Evolutionary conservation across 1,139 yeast genomes (phyloP).

Genomic region (Scheffersomyces illinoinensis): DNA sequence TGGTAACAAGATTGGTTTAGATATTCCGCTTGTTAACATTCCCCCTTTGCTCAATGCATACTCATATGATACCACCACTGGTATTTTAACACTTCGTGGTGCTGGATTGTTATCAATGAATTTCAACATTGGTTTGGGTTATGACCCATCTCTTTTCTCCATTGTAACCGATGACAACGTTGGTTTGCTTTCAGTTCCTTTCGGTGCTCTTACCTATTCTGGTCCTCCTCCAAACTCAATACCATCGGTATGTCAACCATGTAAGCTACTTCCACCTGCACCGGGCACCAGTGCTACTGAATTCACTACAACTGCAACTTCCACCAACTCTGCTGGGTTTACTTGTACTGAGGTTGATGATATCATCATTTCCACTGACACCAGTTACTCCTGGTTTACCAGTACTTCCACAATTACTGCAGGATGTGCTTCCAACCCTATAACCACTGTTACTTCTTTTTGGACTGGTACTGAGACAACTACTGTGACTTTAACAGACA

Average conservation of each 20-base stretch:
- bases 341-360: constrained; percentile 4
- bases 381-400: constrained; percentile 10
- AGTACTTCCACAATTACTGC: constrained; percentile 3
- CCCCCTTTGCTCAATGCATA: constrained; percentile 11
- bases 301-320: constrained; percentile 8
- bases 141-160: constrained; percentile 7
- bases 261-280: constrained; percentile 6
- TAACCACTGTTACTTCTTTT: constrained; percentile 6
- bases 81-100: constrained; percentile 19
- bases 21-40: constrained; percentile 10
- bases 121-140: constrained; percentile 26
- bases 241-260: constrained; percentile 17
- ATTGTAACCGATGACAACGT: constrained; percentile 15
- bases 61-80: constrained; percentile 16
- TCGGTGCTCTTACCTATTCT: constrained; percentile 16
- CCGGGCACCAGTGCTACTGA: constrained; percentile 2
- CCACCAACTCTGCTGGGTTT: constrained; percentile 4
- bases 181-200: constrained; percentile 6
- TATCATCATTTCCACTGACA: constrained; percentile 12
- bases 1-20: constrained; percentile 26
- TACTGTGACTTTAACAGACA: constrained; percentile 12
- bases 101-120: constrained; percentile 9
- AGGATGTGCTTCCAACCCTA: constrained; percentile 4
- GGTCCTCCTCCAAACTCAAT: constrained; percentile 16
- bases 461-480: constrained; percentile 12